These are phyloP conservation scores for Cytospora mali DNA, from an alignment of 2,329 filamentous ascomycete species.

Conservation along the genomic window DNA sequence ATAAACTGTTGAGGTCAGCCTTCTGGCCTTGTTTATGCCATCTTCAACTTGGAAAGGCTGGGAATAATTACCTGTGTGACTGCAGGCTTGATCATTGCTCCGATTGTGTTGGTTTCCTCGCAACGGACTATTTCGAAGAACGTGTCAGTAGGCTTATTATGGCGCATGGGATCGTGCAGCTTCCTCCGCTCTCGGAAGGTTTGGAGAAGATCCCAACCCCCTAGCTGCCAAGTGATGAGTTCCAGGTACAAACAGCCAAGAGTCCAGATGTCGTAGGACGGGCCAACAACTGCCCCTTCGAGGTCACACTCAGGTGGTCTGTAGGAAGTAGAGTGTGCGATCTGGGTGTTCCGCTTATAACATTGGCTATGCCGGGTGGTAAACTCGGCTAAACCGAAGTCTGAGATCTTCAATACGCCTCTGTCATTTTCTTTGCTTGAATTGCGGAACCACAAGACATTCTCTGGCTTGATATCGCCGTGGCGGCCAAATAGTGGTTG, in stretches of 20 bases:
- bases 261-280: slow-evolving; percentile 14
- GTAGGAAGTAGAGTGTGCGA: background rate
- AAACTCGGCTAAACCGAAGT: slow-evolving; percentile 15
- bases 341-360: background rate
- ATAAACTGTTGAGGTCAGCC: slow-evolving; percentile 1
- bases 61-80: background rate
- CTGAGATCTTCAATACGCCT: slow-evolving; percentile 15
- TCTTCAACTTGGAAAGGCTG: background rate
- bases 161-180: background rate
- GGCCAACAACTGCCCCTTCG: background rate
- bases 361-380: background rate
- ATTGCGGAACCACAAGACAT: slow-evolving; percentile 13
- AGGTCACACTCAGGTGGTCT: slow-evolving; percentile 8
- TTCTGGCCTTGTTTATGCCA: background rate
- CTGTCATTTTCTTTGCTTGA: background rate
- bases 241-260: slow-evolving; percentile 19
- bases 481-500: slow-evolving; percentile 7
- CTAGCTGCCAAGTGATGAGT: slow-evolving; percentile 12
- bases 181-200: background rate
- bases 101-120: background rate
- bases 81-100: background rate
- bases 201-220: slow-evolving; percentile 1
- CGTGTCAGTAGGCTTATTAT: background rate
- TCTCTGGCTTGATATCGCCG: slow-evolving; percentile 17
- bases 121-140: background rate